Base-by-base conservation (phyloP, 129 eudicot genomes). In the Artemisia tridentata region DNA sequence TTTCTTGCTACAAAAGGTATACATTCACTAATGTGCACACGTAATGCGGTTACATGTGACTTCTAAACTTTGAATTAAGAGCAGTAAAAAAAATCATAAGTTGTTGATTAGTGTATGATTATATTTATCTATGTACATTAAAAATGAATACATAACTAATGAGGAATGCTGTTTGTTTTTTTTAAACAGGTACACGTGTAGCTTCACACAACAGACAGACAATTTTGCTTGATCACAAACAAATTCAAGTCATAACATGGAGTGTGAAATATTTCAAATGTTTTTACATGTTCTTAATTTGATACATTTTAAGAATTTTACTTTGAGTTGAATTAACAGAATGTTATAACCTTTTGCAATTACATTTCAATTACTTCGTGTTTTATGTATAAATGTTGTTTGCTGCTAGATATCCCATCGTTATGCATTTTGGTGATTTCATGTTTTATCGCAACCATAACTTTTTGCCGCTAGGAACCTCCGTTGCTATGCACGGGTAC, bases 201-300 rank as follows among this genome's bases (percentile, higher is more conserved):
- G n/a, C n/a, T n/a, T n/a, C n/a, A n/a, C n/a, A n/a, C n/a, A 48
- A 49, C 41, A 34, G 49, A 60, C 25, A 69, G 75, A 61, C 75
- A 77, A 69, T 69, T 77, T 61, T 77, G 71, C 41, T 62, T 45
- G 41, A 69, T n/a, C 63, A 77, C 14, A 58, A 67, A 62, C 47
- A 69, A 19, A 38, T 49, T 14, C 52, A 11, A 10, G 7, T 77
- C 45, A 72, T 25, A 58, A 58, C 29, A 20, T 67, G 71, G 45
- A 67, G n/a, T n/a, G n/a, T n/a, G n/a, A n/a, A n/a, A n/a, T n/a
- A n/a, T n/a, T n/a, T n/a, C n/a, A n/a, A n/a, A n/a, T n/a, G n/a
- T n/a, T n/a, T n/a, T n/a, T n/a, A n/a, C n/a, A n/a, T n/a, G n/a
- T n/a, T n/a, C n/a, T n/a, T n/a, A n/a, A n/a, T n/a, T n/a, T n/a